Base-by-base conservation (phyloP, 306 rosid genomes). In the Prinsepia uniflora region DNA sequence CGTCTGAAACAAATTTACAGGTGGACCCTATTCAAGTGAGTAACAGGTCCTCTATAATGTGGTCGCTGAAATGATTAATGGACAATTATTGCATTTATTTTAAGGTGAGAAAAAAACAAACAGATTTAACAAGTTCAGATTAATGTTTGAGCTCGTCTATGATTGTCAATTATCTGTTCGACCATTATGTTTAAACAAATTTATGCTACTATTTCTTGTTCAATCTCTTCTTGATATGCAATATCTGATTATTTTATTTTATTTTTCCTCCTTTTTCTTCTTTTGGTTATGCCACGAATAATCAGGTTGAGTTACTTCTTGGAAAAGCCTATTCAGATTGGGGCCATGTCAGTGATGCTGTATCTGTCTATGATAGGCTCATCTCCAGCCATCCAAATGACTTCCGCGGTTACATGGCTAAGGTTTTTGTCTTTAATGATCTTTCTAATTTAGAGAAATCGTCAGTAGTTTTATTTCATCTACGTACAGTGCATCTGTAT, bases 361-460 rank as follows among this genome's bases (percentile, higher is more conserved):
- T 93, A 45, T 80, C 98, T 48, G 93, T 93, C 65, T 93, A 90
- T 60, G 89, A 93, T 75, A 83, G 72, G 73, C 93, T 93, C 79
- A 88, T 93, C 78, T 78, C 93, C 71, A 72, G 81, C 75, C 86
- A 88, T 78, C 89, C 96, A 45, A 76, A 82, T 50, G 94, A 93
- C 83, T 93, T 93, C 80, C 98, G 97, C 14, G 96, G 96, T 74
- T 93, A 93, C 84, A 81, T 93, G 75, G 98, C 98, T 48, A 93
- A 90, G 98, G 97, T 88, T 62, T 66, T 54, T 65, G 43, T 63
- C 22, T 67, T 72, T 59, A 19, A 14, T 13, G 10, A 42, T 60
- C 48, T 18, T 18, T 8, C 5, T 70, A 63, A 15, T 56, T 12
- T 30, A 58, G 34, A 19, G 30, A 30, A 9, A 58, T 58, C 30